Evolutionary conservation across 1,284 basidiomycete genomes (phyloP), one percentile per base, ranked within the genome.

Genomic region (Inonotus hispidus): DNA sequence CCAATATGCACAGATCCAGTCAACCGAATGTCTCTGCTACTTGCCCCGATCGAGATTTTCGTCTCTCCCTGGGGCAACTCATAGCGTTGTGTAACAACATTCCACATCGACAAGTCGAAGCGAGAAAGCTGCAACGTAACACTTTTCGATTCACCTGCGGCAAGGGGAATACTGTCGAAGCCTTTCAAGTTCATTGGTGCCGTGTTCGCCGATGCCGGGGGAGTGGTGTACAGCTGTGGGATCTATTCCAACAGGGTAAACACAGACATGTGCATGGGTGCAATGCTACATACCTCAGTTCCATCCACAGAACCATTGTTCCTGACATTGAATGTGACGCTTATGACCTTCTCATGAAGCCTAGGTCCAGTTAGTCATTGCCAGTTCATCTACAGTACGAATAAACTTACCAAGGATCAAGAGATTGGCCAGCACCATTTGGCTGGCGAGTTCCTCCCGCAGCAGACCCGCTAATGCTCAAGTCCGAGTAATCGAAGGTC

Each of bases 181-280:
- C 87, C 87, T 67, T 80, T 83, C 37, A 90, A 73, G 54, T 87
- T 68, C 8, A 79, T 79, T 0, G 87, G 87, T 1, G 87, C 85
- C 62, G 84, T 81, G 16, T 75, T 75, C 1, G 84, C 76, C 0
- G 79, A 82, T 0, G 76, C 59, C 0, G 85, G 83, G 68, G 83
- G 81, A 66, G 82, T 78, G 13, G 88, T 58, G 70, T 89, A 90
- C 4, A 89, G 70, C 71, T 88, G 87, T 1, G 84, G 82, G n/a
- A 82, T 77, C 81, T 85, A 0, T 41, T 58, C 64, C 32, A 16
- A 13, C 16, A 52, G 32, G 19, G 43, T 43, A 39, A 56, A 32
- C 29, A 50, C 16, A 35, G 35, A 4, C 27, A 6, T 46, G 10
- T 23, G 23, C 13, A 8, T n/a, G 6, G 21, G 11, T 6, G 35